Evolutionary conservation across 495 filamentous ascomycete species (phyloP).

Genomic region (Penicillium herquei): DNA sequence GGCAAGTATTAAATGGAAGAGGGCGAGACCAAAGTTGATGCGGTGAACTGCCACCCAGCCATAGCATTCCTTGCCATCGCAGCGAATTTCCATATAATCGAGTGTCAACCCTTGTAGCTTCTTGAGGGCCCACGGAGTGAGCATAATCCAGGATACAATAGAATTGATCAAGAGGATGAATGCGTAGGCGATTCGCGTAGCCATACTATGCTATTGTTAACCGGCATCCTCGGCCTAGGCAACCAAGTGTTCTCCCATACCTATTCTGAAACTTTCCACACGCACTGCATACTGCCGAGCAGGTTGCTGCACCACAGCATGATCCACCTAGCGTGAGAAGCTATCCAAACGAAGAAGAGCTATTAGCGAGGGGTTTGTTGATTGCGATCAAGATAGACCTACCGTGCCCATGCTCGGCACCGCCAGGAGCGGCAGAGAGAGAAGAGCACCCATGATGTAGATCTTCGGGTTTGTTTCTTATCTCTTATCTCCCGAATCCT

Average conservation of each 20-base stretch:
- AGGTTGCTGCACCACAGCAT: slow-evolving; percentile 94
- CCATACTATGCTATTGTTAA: slow-evolving; percentile 62
- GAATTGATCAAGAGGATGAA: slow-evolving; percentile 95
- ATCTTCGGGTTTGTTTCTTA: too few relatives aligned
- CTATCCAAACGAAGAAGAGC: slow-evolving; percentile 40
- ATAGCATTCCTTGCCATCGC: slow-evolving; percentile 85
- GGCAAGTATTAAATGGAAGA: slow-evolving; percentile 87
- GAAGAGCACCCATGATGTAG: slow-evolving; percentile 73
- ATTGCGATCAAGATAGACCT: slow-evolving; percentile 33
- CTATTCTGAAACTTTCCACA: slow-evolving; percentile 97
- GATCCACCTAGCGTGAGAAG: slow-evolving; percentile 73
- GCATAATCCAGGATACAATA: slow-evolving; percentile 97
- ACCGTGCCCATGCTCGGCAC: slow-evolving; percentile 85
- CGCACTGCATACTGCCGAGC: slow-evolving; percentile 87
- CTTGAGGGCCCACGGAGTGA: slow-evolving; percentile 97
- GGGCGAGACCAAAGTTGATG: slow-evolving; percentile 94
- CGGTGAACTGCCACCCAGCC: slow-evolving; percentile 95
- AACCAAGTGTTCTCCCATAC: slow-evolving; percentile 39
- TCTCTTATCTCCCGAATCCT: too few relatives aligned
- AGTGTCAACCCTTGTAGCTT: slow-evolving; percentile 88
- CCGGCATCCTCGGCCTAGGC: not conserved
- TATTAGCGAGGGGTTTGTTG: slow-evolving; percentile 26
- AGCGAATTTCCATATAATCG: slow-evolving; percentile 92
- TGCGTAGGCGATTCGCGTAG: slow-evolving; percentile 95
- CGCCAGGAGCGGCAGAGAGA: slow-evolving; percentile 86